phyloP scores from a whole-genome alignment of 306 rosid species.

The Alnus glutinosa region DNA sequence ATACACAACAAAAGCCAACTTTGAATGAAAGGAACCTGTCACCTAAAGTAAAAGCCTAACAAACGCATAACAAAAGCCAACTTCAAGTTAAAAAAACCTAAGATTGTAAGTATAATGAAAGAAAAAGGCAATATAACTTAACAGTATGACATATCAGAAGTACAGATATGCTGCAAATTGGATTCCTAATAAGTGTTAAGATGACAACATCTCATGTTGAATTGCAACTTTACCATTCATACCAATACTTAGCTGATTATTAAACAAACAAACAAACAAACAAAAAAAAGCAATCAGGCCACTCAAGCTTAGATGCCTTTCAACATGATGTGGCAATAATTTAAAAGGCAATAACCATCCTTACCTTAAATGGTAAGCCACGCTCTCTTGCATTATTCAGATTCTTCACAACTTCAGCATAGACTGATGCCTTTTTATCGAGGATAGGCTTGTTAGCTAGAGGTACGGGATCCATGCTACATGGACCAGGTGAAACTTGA shows the following conservation, averaged over 20 bases:
- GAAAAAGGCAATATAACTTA: slow-evolving; percentile 1
- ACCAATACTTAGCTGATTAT: slow-evolving; percentile 22
- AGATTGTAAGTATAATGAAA: not conserved
- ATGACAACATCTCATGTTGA: slow-evolving; percentile 15
- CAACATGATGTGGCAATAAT: slow-evolving; percentile 17
- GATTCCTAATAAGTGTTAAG: slow-evolving; percentile 1
- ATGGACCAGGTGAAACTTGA: slow-evolving; percentile 51
- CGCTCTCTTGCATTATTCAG: slow-evolving; percentile 84
- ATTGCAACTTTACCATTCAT: slow-evolving; percentile 14
- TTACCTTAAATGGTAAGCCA: slow-evolving; percentile 78
- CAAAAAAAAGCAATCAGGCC: slow-evolving; percentile 6
- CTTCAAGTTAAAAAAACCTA: not conserved
- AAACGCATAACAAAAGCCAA: not conserved
- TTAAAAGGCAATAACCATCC: slow-evolving; percentile 15
- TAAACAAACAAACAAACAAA: not conserved
- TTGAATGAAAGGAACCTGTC: not conserved
- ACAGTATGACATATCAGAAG: not conserved
- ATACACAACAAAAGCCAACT: not conserved
- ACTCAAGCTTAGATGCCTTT: slow-evolving; percentile 11
- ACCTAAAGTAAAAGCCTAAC: not conserved
- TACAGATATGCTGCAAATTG: not conserved
- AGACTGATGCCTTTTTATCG: slow-evolving; percentile 80
- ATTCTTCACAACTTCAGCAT: slow-evolving; percentile 79
- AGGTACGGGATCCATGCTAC: slow-evolving; percentile 57
- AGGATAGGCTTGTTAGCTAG: slow-evolving; percentile 61